These are phyloP conservation scores for Clitocybe nebularis DNA, from an alignment of 1,284 basidiomycete species.

Conservation along the genomic window DNA sequence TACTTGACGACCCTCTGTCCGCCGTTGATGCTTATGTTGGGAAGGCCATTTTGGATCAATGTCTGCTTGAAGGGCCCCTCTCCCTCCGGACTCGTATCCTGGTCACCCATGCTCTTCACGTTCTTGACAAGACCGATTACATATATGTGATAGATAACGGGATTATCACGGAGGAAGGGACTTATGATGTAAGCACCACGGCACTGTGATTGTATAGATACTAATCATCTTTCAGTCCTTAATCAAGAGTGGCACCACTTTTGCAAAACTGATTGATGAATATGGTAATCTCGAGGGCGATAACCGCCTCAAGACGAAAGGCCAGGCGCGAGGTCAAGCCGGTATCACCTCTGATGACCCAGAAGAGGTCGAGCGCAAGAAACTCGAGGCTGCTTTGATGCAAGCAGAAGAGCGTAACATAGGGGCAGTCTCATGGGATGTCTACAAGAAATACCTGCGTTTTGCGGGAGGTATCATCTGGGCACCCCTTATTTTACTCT, in stretches of 20 bases:
- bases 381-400: constrained; percentile 39
- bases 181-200: constrained; percentile 44
- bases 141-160: constrained; percentile 78
- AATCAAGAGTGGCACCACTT: constrained; percentile 45
- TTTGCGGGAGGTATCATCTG: constrained; percentile 48
- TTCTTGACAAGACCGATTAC: constrained; percentile 63
- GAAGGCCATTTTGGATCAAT: constrained; percentile 57
- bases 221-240: no score
- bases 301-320: constrained; percentile 22
- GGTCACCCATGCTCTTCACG: constrained; percentile 73
- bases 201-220: no score
- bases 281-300: constrained; percentile 42
- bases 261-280: constrained; percentile 61
- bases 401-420: constrained; percentile 51
- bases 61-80: constrained; percentile 54
- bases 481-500: constrained; percentile 38
- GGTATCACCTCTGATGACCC: constrained; percentile 20
- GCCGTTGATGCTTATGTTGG: constrained; percentile 74
- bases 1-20: constrained; percentile 70
- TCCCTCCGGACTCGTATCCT: constrained; percentile 66
- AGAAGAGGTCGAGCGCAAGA: constrained; percentile 26
- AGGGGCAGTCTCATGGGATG: constrained; percentile 46
- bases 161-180: constrained; percentile 58
- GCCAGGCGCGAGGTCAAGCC: constrained; percentile 16
- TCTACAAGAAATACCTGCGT: constrained; percentile 52